phyloP scores from a whole-genome alignment of 2,329 filamentous ascomycete species.

The Fusarium ramigenum region DNA sequence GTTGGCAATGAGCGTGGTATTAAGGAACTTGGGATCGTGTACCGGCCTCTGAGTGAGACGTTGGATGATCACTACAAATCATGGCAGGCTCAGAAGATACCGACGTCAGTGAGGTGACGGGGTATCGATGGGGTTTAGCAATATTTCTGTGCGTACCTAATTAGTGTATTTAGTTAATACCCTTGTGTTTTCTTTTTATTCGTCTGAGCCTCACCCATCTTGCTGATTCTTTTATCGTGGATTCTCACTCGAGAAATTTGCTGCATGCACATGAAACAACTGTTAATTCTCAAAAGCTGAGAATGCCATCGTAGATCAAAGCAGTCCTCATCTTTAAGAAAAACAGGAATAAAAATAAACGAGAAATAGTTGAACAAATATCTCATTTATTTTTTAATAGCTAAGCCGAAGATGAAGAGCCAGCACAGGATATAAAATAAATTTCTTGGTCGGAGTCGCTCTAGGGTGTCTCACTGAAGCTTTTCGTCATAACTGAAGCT shows the following conservation, averaged over 20 bases:
- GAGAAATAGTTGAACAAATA: too few relatives aligned
- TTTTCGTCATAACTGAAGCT: neutral
- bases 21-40: neutral
- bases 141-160: rapidly evolving
- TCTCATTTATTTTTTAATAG: too few relatives aligned
- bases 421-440: rapidly evolving
- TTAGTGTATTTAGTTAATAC: rapidly evolving
- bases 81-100: neutral
- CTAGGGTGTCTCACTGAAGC: neutral
- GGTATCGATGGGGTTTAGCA: too few relatives aligned
- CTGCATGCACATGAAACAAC: too few relatives aligned
- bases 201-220: too few relatives aligned
- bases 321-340: too few relatives aligned
- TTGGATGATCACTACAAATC: neutral
- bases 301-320: too few relatives aligned
- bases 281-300: too few relatives aligned
- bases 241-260: too few relatives aligned
- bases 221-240: too few relatives aligned
- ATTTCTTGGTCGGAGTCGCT: neutral
- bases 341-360: too few relatives aligned
- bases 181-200: neutral
- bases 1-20: neutral
- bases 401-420: too few relatives aligned
- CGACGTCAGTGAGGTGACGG: neutral
- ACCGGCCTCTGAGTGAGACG: neutral